Evolutionary conservation across 805 yeast genomes (phyloP).

Genomic region (Myxozyma kluyveri): DNA sequence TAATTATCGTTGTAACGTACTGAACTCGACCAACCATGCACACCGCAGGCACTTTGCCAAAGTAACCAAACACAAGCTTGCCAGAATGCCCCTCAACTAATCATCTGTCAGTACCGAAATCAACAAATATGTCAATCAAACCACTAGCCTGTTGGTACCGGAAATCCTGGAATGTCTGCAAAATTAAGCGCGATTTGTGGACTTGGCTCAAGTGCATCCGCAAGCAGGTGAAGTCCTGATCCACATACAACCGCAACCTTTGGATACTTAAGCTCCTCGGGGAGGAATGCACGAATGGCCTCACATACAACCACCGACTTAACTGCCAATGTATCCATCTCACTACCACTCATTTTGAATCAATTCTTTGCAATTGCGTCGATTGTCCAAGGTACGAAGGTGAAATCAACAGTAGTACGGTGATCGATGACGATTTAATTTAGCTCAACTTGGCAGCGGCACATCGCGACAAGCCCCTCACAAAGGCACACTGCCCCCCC

Average conservation of each 20-base stretch:
- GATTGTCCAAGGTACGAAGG: too few relatives aligned
- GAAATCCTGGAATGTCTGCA: conserved; percentile 73
- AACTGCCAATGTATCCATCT: too few relatives aligned
- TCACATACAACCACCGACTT: conserved; percentile 5
- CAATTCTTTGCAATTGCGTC: too few relatives aligned
- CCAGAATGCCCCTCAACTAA: conserved; percentile 87
- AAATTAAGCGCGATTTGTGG: conserved; percentile 55
- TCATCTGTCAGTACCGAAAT: neutral
- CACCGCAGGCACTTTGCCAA: conserved; percentile 77
- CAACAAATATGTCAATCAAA: neutral
- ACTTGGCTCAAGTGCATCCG: conserved; percentile 47
- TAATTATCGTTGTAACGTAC: conserved; percentile 26
- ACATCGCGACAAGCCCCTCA: too few relatives aligned
- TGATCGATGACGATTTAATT: too few relatives aligned
- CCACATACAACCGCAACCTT: conserved; percentile 84
- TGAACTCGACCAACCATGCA: conserved; percentile 94
- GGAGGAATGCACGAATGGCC: conserved; percentile 18
- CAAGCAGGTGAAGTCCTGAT: conserved; percentile 88
- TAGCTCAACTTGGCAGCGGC: too few relatives aligned
- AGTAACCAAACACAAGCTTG: conserved; percentile 69
- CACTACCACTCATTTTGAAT: too few relatives aligned
- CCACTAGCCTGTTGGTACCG: conserved; percentile 54
- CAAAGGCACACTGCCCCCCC: too few relatives aligned
- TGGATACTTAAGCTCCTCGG: conserved; percentile 43
- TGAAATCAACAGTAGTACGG: too few relatives aligned